A percentile compares a stretch with the other conserved stretches of the same genome.
phyloP scores from a whole-genome alignment of 2,329 filamentous ascomycete species.

The Trichophyton equinum region DNA sequence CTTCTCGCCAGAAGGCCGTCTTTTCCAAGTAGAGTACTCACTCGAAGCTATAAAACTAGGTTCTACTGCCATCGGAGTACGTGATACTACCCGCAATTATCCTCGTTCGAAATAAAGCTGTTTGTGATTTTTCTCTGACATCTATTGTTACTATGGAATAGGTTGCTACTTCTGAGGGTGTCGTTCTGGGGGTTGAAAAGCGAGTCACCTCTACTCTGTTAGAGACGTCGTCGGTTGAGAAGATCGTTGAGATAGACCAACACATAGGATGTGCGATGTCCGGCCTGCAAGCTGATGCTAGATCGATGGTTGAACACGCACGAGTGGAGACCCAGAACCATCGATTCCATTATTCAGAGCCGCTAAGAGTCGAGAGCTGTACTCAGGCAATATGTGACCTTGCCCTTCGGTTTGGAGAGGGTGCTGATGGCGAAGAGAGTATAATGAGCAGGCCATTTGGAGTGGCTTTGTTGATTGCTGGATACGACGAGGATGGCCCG shows the following conservation, averaged over 20 bases:
- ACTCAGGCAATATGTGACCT: constrained; percentile 98
- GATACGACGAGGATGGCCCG: constrained; percentile 93
- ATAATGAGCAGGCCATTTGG: constrained; percentile 98
- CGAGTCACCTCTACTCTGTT: constrained; percentile 94
- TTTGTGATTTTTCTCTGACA: constrained; percentile 3
- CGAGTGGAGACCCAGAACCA: constrained; percentile 96
- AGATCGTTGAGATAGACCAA: constrained; percentile 98
- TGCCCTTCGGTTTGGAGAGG: constrained; percentile 90
- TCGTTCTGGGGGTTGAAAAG: constrained; percentile 96
- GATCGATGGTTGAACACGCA: constrained; percentile 96
- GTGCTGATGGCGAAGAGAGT: constrained; percentile 92
- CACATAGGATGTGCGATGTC: constrained; percentile 99
- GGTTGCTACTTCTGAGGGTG: constrained; percentile 85
- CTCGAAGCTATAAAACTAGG: constrained; percentile 99
- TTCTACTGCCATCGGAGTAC: constrained; percentile 87
- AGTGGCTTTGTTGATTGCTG: constrained; percentile 89
- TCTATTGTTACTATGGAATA: constrained; percentile 17
- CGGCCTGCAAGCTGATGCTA: constrained; percentile 90
- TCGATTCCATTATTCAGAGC: constrained; percentile 95
- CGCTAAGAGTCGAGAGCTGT: constrained; percentile 88
- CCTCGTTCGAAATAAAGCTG: neutral
- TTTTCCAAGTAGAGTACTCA: constrained; percentile 99
- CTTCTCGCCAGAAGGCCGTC: constrained; percentile 97
- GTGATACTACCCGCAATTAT: constrained; percentile 16
- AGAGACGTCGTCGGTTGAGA: constrained; percentile 95